Evolutionary conservation across 176 grass and related monocot species (phyloP), one percentile per base, ranked within the genome.

Genomic region (Eleusine indica): DNA sequence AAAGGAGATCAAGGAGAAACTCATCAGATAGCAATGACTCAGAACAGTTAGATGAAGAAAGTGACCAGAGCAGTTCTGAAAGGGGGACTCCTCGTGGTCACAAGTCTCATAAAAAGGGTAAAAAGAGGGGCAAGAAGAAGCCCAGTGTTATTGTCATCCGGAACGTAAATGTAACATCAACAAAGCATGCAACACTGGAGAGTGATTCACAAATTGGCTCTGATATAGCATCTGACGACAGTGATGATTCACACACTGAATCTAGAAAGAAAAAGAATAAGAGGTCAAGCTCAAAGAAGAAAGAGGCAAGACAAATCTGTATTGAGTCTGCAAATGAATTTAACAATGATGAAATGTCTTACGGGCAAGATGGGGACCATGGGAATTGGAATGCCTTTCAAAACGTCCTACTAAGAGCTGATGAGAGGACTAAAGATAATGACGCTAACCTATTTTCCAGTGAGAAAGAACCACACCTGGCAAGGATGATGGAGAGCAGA

Each of bases 371-470:
- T 82, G 89, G 77, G 72, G 89, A 94, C 65, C 92, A 87, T 35
- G 96, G 93, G 90, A 95, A 94, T 68, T 99, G 96, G 96, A 92
- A 96, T 70, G 87, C 43, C 38, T 99, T 99, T 86, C 96, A 99
- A 74, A 94, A 69, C 83, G 87, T 96, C 82, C 81, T 96, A 18
- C 70, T 99, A 64, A 91, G 85, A 85, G 81, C 80, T 75, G 96
- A 99, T 82, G 96, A 94, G 62, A 90, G 89, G 70, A 60, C 70
- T 18, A 88, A 39, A 70, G 47, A 65, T 84, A 86, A 78, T 82
- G 91, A 94, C 4, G 22, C 46, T 44, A 93, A 94, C 61, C 86
- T 99, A 67, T 99, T 92, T 41, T 32, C 81, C 47, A 80, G 53
- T 68, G 96, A 96, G 65, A 96, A 86, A 73, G 81, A 90, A 54